Percentiles rank a stretch among this genome's conserved stretches.
phyloP scores from a whole-genome alignment of 805 yeast genomes.

The Spathaspora passalidarum region DNA sequence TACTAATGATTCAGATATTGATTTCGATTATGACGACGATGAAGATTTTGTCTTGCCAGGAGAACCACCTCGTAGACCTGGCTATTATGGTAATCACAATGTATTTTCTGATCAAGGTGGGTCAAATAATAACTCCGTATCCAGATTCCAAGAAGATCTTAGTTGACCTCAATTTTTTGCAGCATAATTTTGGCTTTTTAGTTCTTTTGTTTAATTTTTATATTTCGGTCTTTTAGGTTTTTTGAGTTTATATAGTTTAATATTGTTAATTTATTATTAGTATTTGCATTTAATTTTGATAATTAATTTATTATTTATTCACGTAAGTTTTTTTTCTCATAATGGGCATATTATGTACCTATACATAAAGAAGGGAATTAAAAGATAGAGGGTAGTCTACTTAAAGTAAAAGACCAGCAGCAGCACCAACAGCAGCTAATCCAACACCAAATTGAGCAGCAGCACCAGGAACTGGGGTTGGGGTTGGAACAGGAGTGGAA shows the following conservation, averaged over 20 bases:
- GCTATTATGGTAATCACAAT: background rate
- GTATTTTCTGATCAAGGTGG: conserved; percentile 14
- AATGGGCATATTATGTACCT: background rate
- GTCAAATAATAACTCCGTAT: conserved; percentile 8
- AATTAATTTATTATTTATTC: no score
- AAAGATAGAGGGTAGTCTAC: background rate
- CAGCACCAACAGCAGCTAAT: conserved; percentile 3
- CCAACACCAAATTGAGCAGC: conserved; percentile 1
- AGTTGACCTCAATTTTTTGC: background rate
- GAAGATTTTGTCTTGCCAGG: conserved; percentile 10
- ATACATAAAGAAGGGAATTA: background rate
- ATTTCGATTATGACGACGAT: conserved; percentile 8
- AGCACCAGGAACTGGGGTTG: conserved; percentile 1
- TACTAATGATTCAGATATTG: conserved; percentile 9
- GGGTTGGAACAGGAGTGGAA: background rate
- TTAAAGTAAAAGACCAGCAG: background rate
- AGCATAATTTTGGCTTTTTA: background rate
- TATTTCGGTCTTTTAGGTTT: background rate
- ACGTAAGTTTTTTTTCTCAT: no score
- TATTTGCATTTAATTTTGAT: no score
- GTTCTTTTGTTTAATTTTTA: background rate
- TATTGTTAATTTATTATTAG: background rate
- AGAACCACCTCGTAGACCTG: conserved; percentile 1
- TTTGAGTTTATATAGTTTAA: background rate
- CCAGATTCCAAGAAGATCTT: conserved; percentile 10